phyloP scores from a whole-genome alignment of 139 green algal species.

The Monoraphidium neglectum region DNA sequence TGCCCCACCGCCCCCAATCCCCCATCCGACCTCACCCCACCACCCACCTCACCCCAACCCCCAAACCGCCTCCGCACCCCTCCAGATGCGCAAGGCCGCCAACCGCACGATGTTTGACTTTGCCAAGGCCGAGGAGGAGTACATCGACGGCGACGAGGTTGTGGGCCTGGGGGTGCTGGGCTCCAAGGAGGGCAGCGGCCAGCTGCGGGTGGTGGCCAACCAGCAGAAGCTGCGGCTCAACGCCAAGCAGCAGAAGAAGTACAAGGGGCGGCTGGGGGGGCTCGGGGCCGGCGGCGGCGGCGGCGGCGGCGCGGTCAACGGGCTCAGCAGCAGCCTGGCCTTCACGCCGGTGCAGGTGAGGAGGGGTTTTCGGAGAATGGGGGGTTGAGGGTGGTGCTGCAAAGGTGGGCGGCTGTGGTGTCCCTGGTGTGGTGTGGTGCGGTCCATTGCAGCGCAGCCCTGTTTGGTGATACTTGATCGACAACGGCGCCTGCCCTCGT shows the following conservation, averaged over 20 bases:
- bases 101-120: conserved; percentile 93
- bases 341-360: conserved; percentile 98
- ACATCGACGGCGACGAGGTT: conserved; percentile 89
- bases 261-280: conserved; percentile 23
- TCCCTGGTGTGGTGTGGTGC: no score
- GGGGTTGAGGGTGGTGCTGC: no score
- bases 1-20: no score
- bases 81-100: conserved; percentile 84
- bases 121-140: conserved; percentile 92
- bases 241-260: conserved; percentile 46
- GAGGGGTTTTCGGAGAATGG: background rate
- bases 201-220: conserved; percentile 71
- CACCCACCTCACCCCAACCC: background rate
- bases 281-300: background rate
- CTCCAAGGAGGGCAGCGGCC: conserved; percentile 78
- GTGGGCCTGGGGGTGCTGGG: conserved; percentile 89
- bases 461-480: background rate
- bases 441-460: no score
- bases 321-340: conserved; percentile 59
- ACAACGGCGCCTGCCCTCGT: background rate
- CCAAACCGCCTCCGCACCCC: background rate
- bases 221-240: conserved; percentile 79
- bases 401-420: no score
- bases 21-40: no score
- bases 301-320: background rate